These are phyloP conservation scores for Epichloe elymi DNA, from an alignment of 2,329 filamentous ascomycete species.

Conservation along the genomic window DNA sequence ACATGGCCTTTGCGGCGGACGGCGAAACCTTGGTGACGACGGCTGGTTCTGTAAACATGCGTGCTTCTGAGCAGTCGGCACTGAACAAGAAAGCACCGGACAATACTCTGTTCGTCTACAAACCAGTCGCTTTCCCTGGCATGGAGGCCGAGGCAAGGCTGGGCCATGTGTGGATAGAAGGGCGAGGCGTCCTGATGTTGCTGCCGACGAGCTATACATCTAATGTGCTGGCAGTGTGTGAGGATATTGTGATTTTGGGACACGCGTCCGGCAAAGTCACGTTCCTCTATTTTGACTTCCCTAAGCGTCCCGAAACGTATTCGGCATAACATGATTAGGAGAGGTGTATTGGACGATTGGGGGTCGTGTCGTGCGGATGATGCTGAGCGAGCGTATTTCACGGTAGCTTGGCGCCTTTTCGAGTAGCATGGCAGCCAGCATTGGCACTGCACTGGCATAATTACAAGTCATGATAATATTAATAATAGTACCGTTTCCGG, in stretches of 20 bases:
- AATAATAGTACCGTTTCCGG: too few relatives aligned
- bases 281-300: slow-evolving; percentile 7
- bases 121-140: slow-evolving; percentile 6
- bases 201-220: slow-evolving; percentile 5
- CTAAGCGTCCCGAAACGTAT: slow-evolving; percentile 3
- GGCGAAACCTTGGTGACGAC: slow-evolving; percentile 5
- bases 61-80: not conserved
- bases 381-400: not conserved
- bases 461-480: not conserved
- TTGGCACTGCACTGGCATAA: not conserved
- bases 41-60: slow-evolving; percentile 3
- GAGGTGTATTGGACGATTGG: not conserved
- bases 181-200: slow-evolving; percentile 4
- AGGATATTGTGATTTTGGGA: slow-evolving; percentile 6
- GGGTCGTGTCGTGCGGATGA: not conserved
- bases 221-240: slow-evolving; percentile 5
- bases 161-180: slow-evolving; percentile 7
- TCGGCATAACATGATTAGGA: not conserved
- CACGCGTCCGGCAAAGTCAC: slow-evolving; percentile 8
- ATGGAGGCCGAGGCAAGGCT: slow-evolving; percentile 6
- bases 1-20: slow-evolving; percentile 4
- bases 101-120: slow-evolving; percentile 7
- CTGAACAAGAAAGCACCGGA: slow-evolving; percentile 4
- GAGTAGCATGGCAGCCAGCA: not conserved
- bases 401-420: not conserved